A percentile compares a stretch with the other conserved stretches of the same genome.
These are phyloP conservation scores for Rubroboletus satanas DNA, from an alignment of 768 basidiomycete species.

Conservation along the genomic window DNA sequence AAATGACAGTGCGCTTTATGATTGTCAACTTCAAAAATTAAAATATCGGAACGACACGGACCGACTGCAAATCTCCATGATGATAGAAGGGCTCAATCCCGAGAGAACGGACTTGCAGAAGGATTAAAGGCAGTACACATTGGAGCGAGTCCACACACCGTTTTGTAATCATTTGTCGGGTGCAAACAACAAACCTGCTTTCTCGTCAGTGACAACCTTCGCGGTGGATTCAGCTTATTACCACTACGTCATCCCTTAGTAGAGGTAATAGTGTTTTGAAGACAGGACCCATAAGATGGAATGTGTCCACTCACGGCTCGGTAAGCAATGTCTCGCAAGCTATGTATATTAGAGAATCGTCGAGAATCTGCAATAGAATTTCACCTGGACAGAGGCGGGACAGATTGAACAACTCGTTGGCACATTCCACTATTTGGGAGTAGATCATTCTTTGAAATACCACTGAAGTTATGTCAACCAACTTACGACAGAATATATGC, in stretches of 20 bases:
- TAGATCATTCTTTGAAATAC: neutral
- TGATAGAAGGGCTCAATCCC: slow-evolving; percentile 68
- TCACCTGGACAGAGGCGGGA: slow-evolving; percentile 76
- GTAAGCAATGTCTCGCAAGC: slow-evolving; percentile 78
- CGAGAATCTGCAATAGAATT: neutral
- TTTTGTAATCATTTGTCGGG: slow-evolving; percentile 89
- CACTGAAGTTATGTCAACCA: neutral
- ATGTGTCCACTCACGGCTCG: slow-evolving; percentile 57
- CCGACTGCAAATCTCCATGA: slow-evolving; percentile 83
- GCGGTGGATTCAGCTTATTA: slow-evolving; percentile 26
- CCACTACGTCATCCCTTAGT: slow-evolving; percentile 53
- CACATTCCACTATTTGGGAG: slow-evolving; percentile 62
- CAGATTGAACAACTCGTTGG: slow-evolving; percentile 76
- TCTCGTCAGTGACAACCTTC: slow-evolving; percentile 1
- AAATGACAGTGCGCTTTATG: slow-evolving; percentile 71
- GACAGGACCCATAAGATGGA: neutral
- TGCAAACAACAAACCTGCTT: slow-evolving; percentile 73
- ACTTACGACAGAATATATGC: slow-evolving; percentile 78
- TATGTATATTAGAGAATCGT: slow-evolving; percentile 25
- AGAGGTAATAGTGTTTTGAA: neutral
- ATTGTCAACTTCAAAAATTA: slow-evolving; percentile 2
- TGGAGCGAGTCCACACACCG: slow-evolving; percentile 48
- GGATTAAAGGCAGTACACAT: slow-evolving; percentile 1
- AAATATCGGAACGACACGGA: slow-evolving; percentile 24
- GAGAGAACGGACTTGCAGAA: slow-evolving; percentile 72